These are phyloP conservation scores for Nemania abortiva DNA, from an alignment of 2,329 filamentous ascomycete species.

Conservation along the genomic window DNA sequence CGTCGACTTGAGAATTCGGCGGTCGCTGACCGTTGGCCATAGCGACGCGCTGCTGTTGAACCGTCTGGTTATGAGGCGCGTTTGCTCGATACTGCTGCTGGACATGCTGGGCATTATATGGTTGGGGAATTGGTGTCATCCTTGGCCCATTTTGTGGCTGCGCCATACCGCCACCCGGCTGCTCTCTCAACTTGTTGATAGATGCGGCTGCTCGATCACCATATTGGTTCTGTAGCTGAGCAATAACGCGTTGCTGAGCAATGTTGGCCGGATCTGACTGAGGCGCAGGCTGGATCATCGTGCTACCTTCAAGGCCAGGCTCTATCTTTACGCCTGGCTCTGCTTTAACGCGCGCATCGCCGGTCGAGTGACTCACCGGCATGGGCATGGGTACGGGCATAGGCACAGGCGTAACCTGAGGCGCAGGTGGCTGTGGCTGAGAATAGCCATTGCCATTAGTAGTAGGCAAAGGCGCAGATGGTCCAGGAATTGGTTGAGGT, in stretches of 20 bases:
- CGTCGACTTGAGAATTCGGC: constrained; percentile 77
- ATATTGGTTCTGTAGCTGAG: constrained; percentile 69
- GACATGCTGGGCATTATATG: constrained; percentile 45
- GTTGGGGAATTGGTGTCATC: constrained; percentile 43
- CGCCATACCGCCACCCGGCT: constrained; percentile 43
- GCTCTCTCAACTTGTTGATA: constrained; percentile 69
- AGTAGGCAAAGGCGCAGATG: constrained; percentile 40
- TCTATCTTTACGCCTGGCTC: constrained; percentile 65
- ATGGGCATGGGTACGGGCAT: constrained; percentile 45
- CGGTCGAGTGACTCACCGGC: constrained; percentile 41
- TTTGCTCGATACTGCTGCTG: constrained; percentile 50
- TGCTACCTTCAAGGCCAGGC: constrained; percentile 54
- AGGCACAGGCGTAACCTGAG: constrained; percentile 45
- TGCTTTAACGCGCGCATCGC: constrained; percentile 56
- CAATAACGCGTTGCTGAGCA: constrained; percentile 61
- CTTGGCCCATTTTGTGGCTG: constrained; percentile 48
- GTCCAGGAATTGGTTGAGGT: constrained; percentile 43
- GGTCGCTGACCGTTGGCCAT: constrained; percentile 58
- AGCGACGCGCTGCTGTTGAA: constrained; percentile 52
- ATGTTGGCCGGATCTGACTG: constrained; percentile 30
- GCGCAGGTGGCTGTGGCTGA: constrained; percentile 47
- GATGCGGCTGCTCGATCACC: constrained; percentile 74
- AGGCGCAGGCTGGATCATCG: constrained; percentile 25
- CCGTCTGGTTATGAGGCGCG: constrained; percentile 35
- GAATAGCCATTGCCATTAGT: constrained; percentile 48